Percentiles rank a stretch among this genome's conserved stretches.
Conservation (phyloP, 2,329 filamentous ascomycete species). For the Colletotrichum sp. region DNA sequence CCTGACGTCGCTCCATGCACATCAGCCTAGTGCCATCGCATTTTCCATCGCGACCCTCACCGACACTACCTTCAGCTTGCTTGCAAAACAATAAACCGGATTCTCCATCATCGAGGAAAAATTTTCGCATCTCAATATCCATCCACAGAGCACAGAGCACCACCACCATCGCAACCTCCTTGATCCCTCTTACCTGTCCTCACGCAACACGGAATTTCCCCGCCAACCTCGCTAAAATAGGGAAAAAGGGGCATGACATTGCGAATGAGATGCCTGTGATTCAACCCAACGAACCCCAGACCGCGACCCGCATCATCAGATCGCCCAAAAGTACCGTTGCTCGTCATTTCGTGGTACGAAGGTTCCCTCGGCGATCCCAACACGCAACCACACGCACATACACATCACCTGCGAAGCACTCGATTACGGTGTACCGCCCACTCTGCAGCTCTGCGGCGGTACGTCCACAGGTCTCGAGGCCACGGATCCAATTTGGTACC, state of each 20-base stretch:
- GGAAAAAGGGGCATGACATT: not conserved
- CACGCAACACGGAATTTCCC: not conserved
- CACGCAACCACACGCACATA: not conserved
- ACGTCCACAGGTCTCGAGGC: not conserved
- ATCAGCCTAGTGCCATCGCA: not conserved
- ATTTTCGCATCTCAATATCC: not conserved
- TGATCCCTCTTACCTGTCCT: not conserved
- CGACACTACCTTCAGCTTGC: not conserved
- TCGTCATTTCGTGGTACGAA: not conserved
- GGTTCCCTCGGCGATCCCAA: not conserved
- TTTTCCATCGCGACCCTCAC: not conserved
- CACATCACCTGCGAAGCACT: not conserved
- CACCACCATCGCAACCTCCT: not conserved
- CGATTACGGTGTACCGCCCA: not conserved
- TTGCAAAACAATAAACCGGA: not conserved
- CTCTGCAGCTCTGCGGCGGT: not conserved
- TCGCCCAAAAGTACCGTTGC: not conserved
- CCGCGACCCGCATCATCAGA: not conserved
- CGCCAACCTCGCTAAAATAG: not conserved
- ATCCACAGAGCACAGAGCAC: not conserved
- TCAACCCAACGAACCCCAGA: not conserved
- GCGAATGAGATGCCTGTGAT: not conserved
- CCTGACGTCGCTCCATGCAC: not conserved
- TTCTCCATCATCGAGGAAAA: not conserved
- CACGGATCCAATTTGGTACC: not conserved